These are phyloP conservation scores for Brassica nigra DNA, from an alignment of 345 rosid species.

Conservation along the genomic window DNA sequence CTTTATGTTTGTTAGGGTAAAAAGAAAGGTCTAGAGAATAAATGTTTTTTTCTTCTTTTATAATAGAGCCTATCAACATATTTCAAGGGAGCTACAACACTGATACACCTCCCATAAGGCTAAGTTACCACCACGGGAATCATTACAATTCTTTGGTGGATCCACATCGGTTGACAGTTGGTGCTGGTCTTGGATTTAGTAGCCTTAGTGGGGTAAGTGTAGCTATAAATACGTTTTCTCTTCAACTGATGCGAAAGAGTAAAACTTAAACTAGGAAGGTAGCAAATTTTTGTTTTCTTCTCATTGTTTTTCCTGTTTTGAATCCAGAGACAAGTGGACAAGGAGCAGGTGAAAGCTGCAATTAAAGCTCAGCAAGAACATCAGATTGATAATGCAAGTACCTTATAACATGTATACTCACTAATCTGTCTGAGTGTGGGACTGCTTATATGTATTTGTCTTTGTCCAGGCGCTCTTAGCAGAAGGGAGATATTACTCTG, in stretches of 20 bases:
- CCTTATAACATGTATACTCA: background rate
- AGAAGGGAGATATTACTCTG: conserved; percentile 79
- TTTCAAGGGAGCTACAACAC: conserved; percentile 92
- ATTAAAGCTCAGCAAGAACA: conserved; percentile 98
- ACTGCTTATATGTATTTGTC: conserved; percentile 13
- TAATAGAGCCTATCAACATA: conserved; percentile 86
- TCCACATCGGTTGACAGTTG: conserved; percentile 80
- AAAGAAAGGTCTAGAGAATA: background rate
- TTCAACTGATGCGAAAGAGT: background rate
- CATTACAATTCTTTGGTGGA: conserved; percentile 97
- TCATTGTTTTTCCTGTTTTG: conserved; percentile 11
- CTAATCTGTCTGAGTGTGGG: conserved; percentile 4
- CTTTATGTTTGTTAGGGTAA: conserved; percentile 8
- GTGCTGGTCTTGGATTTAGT: conserved; percentile 97
- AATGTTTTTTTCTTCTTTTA: conserved; percentile 28
- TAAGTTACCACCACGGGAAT: conserved; percentile 93
- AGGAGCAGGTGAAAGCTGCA: conserved; percentile 96
- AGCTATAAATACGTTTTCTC: no score
- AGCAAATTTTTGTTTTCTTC: background rate
- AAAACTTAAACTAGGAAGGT: background rate
- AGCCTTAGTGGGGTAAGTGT: conserved; percentile 85
- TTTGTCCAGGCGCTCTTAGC: conserved; percentile 82
- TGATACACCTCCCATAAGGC: conserved; percentile 84
- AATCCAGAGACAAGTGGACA: conserved; percentile 83
- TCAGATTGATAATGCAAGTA: conserved; percentile 86